Evolutionary conservation across 805 yeast species (phyloP), one percentile per base, ranked within the genome.

Genomic region (Candida taoyuanica): DNA sequence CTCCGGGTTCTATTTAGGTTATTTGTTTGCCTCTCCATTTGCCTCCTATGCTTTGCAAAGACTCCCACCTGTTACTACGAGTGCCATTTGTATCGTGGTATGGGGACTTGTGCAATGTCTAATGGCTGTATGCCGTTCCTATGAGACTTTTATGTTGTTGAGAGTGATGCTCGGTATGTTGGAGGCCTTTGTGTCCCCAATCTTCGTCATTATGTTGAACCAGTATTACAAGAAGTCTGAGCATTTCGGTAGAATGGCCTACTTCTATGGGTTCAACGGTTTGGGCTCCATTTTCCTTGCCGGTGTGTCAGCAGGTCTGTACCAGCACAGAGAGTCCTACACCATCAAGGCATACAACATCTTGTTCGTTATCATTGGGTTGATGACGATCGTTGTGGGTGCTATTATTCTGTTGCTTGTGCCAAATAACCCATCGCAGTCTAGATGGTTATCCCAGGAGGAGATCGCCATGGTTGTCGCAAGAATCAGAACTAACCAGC

Each of bases 1-100:
- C n/a, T 63, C 76, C 3, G 60, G 67, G 15, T 74, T 74, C 47
- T 73, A 73, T 49, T 46, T 78, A 19, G 84, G 84, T 1, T 78
- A 75, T 49, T 49, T 77, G 26, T 74, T 71, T 40, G 77, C 73
- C 41, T 62, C 68, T 36, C 73, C 76, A 11, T 30, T 33, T 3
- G 65, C 71, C 1, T 56, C 65, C 15, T 49, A 58, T 16, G 31
- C 68, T 0, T 51, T 77, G 26, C 82, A 77, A 49, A 57, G 62
- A 32, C 65, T 75, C 38, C 80, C 79, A 4, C 15, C 38, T 6
- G 37, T 33, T 5, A 36, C 15, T 17, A 21, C 31, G n/a, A 60
- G 75, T 19, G 65, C 73, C 4, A 70, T 68, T 40, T 56, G 71
- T 7, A 62, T 74, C 17, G 35, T 69, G 3, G 42, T 62, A 19